A percentile compares a stretch with the other conserved stretches of the same genome.
phyloP scores from a whole-genome alignment of 176 grass and related monocot genomes.

The Rhynchospora tenuis region DNA sequence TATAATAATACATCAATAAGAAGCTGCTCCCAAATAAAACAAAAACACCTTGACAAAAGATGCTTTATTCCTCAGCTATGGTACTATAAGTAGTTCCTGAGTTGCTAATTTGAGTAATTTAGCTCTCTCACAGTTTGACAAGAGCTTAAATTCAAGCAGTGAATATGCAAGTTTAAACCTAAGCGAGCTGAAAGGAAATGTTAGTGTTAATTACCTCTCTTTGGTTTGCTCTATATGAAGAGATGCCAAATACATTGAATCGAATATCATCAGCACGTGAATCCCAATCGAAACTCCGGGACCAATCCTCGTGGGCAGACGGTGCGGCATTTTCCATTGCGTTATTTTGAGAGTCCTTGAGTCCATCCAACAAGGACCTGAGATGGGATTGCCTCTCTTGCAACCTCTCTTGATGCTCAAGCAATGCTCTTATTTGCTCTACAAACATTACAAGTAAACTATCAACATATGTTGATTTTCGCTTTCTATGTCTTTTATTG shows the following conservation, averaged over 20 bases:
- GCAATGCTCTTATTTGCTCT: conserved; percentile 56
- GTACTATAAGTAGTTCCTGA: neutral
- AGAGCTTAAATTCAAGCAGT: neutral
- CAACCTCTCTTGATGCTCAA: conserved; percentile 78
- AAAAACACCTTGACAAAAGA: neutral
- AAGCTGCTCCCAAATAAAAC: neutral
- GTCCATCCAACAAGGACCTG: conserved; percentile 57
- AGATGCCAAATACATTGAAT: conserved; percentile 86
- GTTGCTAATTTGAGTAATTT: neutral
- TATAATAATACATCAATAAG: neutral
- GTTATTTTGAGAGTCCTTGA: conserved; percentile 34
- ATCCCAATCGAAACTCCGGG: conserved; percentile 73
- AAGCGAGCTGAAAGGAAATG: neutral
- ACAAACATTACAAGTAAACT: conserved; percentile 17
- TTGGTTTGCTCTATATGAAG: conserved; percentile 78
- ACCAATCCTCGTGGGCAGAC: conserved; percentile 51
- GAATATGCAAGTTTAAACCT: neutral
- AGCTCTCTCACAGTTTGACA: neutral
- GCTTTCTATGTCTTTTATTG: neutral
- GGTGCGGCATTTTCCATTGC: conserved; percentile 17
- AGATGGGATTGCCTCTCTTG: conserved; percentile 56
- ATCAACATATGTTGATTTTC: neutral
- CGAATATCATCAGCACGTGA: conserved; percentile 50
- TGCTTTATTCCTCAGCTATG: neutral
- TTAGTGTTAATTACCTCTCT: conserved; percentile 54